Evolutionary conservation across 768 basidiomycete genomes (phyloP).

Genomic region (Strobilomyces dryophilus): DNA sequence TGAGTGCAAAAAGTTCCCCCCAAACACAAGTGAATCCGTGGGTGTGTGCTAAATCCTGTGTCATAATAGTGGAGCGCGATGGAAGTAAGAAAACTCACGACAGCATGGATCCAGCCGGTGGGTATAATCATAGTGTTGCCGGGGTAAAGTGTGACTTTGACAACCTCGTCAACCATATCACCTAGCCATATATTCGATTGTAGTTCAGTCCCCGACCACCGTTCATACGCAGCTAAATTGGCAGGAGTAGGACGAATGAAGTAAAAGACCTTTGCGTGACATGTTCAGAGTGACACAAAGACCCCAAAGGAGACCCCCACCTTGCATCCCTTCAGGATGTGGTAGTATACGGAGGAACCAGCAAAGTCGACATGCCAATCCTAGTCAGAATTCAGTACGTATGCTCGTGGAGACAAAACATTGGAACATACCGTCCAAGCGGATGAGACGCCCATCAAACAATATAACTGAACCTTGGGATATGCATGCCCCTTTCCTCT

Average conservation of each 20-base stretch:
- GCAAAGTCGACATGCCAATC: conserved; percentile 99
- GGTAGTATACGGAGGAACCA: conserved; percentile 97
- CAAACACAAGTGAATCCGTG: conserved; percentile 88
- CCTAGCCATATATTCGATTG: conserved; percentile 91
- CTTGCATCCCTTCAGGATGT: conserved; percentile 83
- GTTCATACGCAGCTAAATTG: conserved; percentile 87
- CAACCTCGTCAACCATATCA: conserved; percentile 87
- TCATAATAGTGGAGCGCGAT: conserved; percentile 1
- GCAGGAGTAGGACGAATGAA: conserved; percentile 86
- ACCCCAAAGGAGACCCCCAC: conserved; percentile 33
- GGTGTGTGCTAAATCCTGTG: conserved; percentile 69
- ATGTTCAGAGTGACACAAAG: background rate
- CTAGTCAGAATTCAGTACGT: conserved; percentile 35
- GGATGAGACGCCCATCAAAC: conserved; percentile 90
- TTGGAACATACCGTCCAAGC: conserved; percentile 84
- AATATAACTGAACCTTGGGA: conserved; percentile 95
- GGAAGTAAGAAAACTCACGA: conserved; percentile 49
- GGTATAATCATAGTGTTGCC: conserved; percentile 95
- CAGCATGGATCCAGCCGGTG: conserved; percentile 97
- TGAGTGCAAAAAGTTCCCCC: conserved; percentile 96
- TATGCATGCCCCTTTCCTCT: conserved; percentile 71
- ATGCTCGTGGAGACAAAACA: background rate
- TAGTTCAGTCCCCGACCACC: conserved; percentile 89
- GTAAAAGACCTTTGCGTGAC: conserved; percentile 72
- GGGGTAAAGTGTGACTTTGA: conserved; percentile 68